Base-by-base conservation (phyloP, 768 basidiomycete genomes). In the Paxillus ammoniavirescens region DNA sequence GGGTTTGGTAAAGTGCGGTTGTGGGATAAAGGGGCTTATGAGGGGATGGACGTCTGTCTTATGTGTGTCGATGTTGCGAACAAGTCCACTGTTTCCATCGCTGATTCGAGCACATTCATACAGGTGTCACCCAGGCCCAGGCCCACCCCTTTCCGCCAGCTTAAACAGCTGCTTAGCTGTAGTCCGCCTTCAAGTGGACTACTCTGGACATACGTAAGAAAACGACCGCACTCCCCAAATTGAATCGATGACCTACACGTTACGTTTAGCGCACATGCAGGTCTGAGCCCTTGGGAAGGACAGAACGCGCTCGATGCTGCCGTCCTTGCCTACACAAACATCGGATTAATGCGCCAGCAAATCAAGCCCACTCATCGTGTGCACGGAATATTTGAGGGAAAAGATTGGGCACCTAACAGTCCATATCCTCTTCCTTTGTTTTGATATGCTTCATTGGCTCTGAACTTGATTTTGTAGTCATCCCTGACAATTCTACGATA, bases 81-180 rank as follows among this genome's bases (percentile, higher is more conserved):
- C 23, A 12, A 8, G 10, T 18, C 49, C 10, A 6, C 43, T 6
- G 12, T 28, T 44, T 50, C 30, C 7, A 33, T 54, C 21, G 17
- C 42, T 49, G 21, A 26, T 26, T 26, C 26, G 26, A 55, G 37
- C n/a, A n/a, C 10, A 1, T 44, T 21, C 14, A 49, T 12, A 1
- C 44, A 90, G 90, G 87, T 91, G 86, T 59, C 90, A 91, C 59
- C 89, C 91, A 14, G 88, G 86, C 38, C 85, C 89, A 15, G 90
- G 91, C 1, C 89, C 89, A 1, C 76, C 82, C 5, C 77, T 79
- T 7, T 86, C 84, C 4, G 80, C 86, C 36, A 87, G 83, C 55
- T 72, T 92, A 36, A 81, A 77, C 45, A 75, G 82, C 56, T 82
- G 76, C 57, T 77, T 91, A 5, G 88, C 91, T 3, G 54, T 90